phyloP scores from a whole-genome alignment of 306 rosid species.

The Trifolium fragiferum region DNA sequence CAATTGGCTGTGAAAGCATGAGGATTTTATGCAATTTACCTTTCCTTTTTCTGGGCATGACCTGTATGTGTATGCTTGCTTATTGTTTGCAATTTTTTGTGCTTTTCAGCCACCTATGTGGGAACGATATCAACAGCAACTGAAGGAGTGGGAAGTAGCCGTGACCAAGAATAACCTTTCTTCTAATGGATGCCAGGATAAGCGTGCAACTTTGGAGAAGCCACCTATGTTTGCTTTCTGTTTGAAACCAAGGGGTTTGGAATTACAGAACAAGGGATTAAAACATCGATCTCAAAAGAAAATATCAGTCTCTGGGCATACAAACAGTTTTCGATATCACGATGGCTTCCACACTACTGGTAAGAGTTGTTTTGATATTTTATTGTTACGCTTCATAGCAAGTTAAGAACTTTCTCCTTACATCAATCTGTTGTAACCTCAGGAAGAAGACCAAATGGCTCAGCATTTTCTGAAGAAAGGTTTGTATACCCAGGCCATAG shows the following conservation, averaged over 20 bases:
- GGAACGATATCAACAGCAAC: conserved; percentile 78
- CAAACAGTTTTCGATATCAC: conserved; percentile 57
- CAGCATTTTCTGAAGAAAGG: conserved; percentile 66
- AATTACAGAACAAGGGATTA: conserved; percentile 75
- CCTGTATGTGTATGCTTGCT: conserved; percentile 19
- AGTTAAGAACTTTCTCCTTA: conserved; percentile 24
- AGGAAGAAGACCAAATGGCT: conserved; percentile 84
- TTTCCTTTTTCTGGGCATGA: conserved; percentile 25
- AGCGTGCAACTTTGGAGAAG: conserved; percentile 68
- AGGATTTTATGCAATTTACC: conserved; percentile 13
- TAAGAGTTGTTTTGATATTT: conserved; percentile 41
- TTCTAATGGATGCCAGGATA: conserved; percentile 58
- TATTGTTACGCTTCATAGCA: not conserved
- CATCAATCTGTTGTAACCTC: conserved; percentile 47
- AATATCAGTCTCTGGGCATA: conserved; percentile 68
- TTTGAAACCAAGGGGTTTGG: conserved; percentile 92
- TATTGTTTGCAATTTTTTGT: conserved; percentile 32
- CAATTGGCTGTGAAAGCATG: conserved; percentile 3
- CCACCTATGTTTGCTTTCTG: conserved; percentile 96
- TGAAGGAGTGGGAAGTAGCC: conserved; percentile 82
- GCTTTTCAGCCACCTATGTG: conserved; percentile 78
- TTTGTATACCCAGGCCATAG: conserved; percentile 60
- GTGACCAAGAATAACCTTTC: conserved; percentile 53
- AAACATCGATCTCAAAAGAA: conserved; percentile 85
- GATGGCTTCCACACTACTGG: conserved; percentile 74